A percentile compares a stretch with the other conserved stretches of the same genome.
These are phyloP conservation scores for Ricinus communis DNA, from an alignment of 345 rosid species.

Conservation along the genomic window DNA sequence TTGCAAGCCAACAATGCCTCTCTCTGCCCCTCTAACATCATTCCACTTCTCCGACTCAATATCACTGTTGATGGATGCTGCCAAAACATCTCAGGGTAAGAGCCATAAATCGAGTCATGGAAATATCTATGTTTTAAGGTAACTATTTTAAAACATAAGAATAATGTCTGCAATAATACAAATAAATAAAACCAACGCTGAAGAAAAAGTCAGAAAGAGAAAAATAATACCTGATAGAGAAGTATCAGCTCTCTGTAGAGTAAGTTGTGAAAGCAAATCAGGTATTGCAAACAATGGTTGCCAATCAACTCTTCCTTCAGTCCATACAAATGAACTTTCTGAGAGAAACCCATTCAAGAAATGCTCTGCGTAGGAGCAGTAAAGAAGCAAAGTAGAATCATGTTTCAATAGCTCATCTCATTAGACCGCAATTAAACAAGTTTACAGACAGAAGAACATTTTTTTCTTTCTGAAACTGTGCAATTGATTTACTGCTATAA, in stretches of 20 bases:
- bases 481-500: conserved; percentile 24
- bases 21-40: conserved; percentile 8
- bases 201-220: neutral
- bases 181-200: neutral
- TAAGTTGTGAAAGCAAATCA: conserved; percentile 49
- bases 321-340: conserved; percentile 75
- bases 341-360: conserved; percentile 68
- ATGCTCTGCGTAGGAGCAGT: conserved; percentile 75
- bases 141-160: too few relatives aligned
- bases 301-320: conserved; percentile 85
- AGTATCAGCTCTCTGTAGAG: conserved; percentile 32
- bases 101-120: conserved; percentile 4
- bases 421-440: conserved; percentile 47
- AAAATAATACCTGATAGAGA: conserved; percentile 41
- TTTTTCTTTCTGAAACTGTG: conserved; percentile 42
- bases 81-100: conserved; percentile 13
- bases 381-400: conserved; percentile 42
- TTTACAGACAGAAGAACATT: conserved; percentile 38
- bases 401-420: conserved; percentile 34
- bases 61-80: conserved; percentile 23
- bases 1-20: conserved; percentile 20
- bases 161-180: neutral
- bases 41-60: conserved; percentile 7
- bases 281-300: conserved; percentile 73
- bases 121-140: too few relatives aligned